Conservation (phyloP, 2,329 filamentous ascomycete genomes). For the Thielaviopsis euricoi region DNA sequence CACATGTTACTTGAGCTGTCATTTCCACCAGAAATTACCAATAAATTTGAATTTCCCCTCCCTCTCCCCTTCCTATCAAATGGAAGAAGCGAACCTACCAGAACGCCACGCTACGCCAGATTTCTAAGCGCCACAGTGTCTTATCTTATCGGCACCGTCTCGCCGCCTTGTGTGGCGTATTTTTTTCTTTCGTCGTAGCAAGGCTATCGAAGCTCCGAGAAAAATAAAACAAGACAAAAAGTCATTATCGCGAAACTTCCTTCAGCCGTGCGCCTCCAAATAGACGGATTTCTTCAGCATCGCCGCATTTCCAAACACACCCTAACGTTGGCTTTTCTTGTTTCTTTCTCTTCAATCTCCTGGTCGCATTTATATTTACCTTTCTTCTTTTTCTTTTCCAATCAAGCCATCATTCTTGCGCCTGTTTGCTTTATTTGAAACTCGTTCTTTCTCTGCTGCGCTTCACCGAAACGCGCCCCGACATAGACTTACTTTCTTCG, state of each 20-base stretch:
- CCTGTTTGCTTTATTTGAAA: too few relatives aligned
- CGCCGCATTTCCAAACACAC: too few relatives aligned
- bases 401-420: background rate
- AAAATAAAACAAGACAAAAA: too few relatives aligned
- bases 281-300: too few relatives aligned
- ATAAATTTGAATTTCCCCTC: too few relatives aligned
- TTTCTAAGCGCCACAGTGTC: background rate
- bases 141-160: constrained; percentile 7
- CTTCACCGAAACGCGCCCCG: background rate
- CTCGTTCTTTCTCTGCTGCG: background rate
- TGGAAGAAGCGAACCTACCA: background rate
- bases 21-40: too few relatives aligned
- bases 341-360: background rate
- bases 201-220: background rate
- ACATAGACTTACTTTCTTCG: background rate
- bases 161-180: constrained; percentile 9
- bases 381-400: too few relatives aligned
- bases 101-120: background rate
- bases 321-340: background rate
- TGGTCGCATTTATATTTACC: too few relatives aligned
- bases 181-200: background rate
- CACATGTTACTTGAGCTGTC: too few relatives aligned
- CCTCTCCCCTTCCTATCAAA: background rate
- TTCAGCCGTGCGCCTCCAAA: too few relatives aligned
- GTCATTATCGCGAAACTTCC: background rate